phyloP scores from a whole-genome alignment of 164 flowering plant species.

The Protea cynaroides region DNA sequence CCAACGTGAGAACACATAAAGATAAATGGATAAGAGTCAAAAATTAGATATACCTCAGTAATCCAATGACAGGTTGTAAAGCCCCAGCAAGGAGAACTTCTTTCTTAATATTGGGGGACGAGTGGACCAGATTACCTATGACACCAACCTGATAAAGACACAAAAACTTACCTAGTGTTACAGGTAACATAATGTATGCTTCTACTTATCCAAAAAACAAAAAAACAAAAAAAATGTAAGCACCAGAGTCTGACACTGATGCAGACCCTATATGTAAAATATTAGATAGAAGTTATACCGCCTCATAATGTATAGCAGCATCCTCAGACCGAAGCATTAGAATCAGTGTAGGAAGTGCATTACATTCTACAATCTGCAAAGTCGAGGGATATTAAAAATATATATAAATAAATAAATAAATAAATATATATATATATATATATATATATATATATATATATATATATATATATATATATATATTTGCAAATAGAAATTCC shows the following conservation, averaged over 20 bases:
- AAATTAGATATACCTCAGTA: constrained; percentile 55
- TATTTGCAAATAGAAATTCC: neutral
- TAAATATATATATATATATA: too few relatives aligned
- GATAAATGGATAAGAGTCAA: neutral
- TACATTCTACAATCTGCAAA: constrained; percentile 91
- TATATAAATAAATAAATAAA: neutral
- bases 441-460: neutral
- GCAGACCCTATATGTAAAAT: neutral
- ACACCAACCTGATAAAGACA: constrained; percentile 79
- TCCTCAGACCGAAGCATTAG: constrained; percentile 94
- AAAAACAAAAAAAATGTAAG: too few relatives aligned
- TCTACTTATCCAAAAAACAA: too few relatives aligned
- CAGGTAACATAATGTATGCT: neutral
- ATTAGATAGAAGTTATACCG: constrained; percentile 44
- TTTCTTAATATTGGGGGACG: constrained; percentile 91
- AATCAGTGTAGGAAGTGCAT: constrained; percentile 91
- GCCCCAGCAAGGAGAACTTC: constrained; percentile 97
- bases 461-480: neutral
- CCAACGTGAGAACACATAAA: neutral
- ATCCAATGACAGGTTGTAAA: constrained; percentile 90
- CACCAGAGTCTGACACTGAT: neutral
- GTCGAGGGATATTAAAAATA: neutral
- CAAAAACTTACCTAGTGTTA: neutral
- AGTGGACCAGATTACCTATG: constrained; percentile 96
- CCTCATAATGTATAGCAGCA: constrained; percentile 95